Percentiles rank a stretch among this genome's conserved stretches.
These are phyloP conservation scores for Firmiana major DNA, from an alignment of 345 rosid genomes.

Conservation along the genomic window DNA sequence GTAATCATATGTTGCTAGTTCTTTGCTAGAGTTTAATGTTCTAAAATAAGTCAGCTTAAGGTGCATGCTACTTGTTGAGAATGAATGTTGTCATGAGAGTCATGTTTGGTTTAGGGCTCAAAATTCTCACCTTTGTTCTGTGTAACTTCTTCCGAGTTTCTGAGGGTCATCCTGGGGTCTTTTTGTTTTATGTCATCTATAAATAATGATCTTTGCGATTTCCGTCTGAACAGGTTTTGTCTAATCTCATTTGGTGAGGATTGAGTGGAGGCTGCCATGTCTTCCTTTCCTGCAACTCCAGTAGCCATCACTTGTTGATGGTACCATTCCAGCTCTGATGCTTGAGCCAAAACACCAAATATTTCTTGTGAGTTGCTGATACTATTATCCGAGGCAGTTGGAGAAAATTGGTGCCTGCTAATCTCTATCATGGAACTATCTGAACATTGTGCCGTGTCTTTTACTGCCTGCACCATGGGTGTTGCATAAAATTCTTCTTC, in stretches of 20 bases:
- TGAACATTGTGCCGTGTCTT: conserved; percentile 15
- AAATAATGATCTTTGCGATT: conserved; percentile 37
- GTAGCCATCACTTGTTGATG: conserved; percentile 14
- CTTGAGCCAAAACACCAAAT: conserved; percentile 21
- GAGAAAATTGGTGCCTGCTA: conserved; percentile 10
- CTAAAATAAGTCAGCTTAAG: conserved; percentile 1
- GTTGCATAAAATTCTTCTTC: conserved; percentile 3
- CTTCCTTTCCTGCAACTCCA: conserved; percentile 22
- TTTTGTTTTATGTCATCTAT: conserved; percentile 16
- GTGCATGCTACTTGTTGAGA: conserved; percentile 13
- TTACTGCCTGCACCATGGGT: conserved; percentile 15
- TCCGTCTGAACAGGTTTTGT: conserved; percentile 12
- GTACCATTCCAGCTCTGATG: conserved; percentile 18
- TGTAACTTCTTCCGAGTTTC: conserved; percentile 21
- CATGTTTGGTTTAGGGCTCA: conserved; percentile 11
- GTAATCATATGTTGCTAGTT: not conserved
- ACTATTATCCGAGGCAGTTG: conserved; percentile 11
- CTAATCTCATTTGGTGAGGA: conserved; percentile 10
- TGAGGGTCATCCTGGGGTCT: conserved; percentile 11
- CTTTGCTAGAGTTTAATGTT: conserved; percentile 2
- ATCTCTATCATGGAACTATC: not conserved
- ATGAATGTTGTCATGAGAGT: not conserved
- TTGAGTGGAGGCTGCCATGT: conserved; percentile 13
- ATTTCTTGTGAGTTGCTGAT: conserved; percentile 16
- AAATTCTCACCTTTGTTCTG: conserved; percentile 37